Conservation (phyloP, 805 yeast genomes). For the Metschnikowia corniflorae region DNA sequence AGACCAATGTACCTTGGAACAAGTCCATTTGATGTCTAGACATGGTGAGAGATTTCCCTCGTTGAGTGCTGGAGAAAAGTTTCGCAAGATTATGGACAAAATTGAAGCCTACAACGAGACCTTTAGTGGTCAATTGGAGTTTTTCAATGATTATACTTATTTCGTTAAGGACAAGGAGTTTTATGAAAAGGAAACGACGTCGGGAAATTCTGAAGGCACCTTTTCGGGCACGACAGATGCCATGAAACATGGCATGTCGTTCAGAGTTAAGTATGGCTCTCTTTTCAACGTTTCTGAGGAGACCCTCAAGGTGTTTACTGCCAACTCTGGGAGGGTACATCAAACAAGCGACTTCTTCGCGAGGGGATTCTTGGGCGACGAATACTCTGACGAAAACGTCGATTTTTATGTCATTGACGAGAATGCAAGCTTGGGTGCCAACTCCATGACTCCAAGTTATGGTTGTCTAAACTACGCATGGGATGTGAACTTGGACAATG, state of each 20-base stretch:
- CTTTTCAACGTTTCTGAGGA: constrained; percentile 35
- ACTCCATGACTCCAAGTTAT: constrained; percentile 54
- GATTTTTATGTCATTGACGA: constrained; percentile 46
- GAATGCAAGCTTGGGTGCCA: constrained; percentile 47
- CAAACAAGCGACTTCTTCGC: constrained; percentile 56
- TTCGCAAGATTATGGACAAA: constrained; percentile 25
- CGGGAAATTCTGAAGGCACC: constrained; percentile 39
- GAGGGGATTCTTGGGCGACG: constrained; percentile 53
- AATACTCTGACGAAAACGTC: constrained; percentile 29
- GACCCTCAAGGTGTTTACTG: constrained; percentile 49
- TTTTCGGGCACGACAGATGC: constrained; percentile 55
- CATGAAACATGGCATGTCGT: constrained; percentile 44
- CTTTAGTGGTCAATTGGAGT: constrained; percentile 48
- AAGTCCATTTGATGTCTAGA: constrained; percentile 67
- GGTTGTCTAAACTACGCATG: constrained; percentile 40
- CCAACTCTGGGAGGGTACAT: constrained; percentile 54
- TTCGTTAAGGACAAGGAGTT: constrained; percentile 36
- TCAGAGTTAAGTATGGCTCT: constrained; percentile 47
- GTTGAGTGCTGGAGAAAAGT: constrained; percentile 23
- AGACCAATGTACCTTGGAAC: constrained; percentile 51
- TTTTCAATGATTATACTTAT: constrained; percentile 52
- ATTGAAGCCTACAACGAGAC: constrained; percentile 25
- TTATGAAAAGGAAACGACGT: constrained; percentile 50
- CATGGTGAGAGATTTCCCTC: constrained; percentile 75
- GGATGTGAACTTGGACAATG: constrained; percentile 23